Evolutionary conservation across 306 rosid genomes (phyloP).

Genomic region (Begonia loranthoides): DNA sequence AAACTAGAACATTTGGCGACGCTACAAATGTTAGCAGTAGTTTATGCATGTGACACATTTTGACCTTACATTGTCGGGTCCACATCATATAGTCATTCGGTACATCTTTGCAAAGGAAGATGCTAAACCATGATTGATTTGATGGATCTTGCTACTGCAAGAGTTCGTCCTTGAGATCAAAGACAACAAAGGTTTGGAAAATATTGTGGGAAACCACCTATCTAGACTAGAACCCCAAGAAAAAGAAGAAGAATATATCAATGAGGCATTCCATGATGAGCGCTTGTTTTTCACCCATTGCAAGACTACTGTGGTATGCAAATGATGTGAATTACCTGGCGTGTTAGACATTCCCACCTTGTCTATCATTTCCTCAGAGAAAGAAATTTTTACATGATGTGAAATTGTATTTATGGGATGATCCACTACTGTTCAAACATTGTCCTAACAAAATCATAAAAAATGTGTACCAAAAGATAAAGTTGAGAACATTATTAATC

Average conservation of each 20-base stretch:
- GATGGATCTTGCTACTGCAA: no score
- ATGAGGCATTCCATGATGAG: neutral
- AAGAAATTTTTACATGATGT: no score
- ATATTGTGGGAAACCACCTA: neutral
- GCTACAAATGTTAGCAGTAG: neutral
- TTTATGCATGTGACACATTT: neutral
- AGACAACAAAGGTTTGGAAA: neutral
- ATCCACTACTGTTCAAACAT: no score
- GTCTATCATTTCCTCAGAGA: no score
- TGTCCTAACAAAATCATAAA: no score
- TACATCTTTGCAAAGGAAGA: neutral
- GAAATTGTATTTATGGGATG: no score
- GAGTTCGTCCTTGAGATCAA: neutral
- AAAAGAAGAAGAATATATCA: neutral
- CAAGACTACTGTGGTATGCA: neutral
- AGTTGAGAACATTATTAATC: no score
- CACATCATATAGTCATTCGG: neutral
- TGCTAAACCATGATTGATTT: neutral
- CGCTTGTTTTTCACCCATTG: neutral
- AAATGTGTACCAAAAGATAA: no score
- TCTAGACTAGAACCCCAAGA: neutral
- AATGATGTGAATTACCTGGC: neutral
- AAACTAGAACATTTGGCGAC: no score
- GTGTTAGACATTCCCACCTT: no score
- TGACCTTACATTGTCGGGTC: neutral